Percentiles rank a stretch among this genome's conserved stretches.
phyloP scores from a whole-genome alignment of 176 grass and related monocot species.

The Saccharum spontaneum region DNA sequence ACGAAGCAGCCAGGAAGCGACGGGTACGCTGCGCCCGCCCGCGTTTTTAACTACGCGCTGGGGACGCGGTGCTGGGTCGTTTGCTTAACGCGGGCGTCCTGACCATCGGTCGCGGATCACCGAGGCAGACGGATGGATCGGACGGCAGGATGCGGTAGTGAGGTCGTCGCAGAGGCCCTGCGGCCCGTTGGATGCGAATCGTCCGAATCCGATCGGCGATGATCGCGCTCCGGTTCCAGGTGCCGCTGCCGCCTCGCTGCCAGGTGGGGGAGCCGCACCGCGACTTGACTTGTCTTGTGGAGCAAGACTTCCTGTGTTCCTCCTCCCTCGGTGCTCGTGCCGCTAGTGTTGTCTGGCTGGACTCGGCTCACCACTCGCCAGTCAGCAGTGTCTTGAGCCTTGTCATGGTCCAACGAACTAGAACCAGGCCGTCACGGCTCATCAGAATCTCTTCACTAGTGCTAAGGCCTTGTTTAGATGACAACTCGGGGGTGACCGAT shows the following conservation, averaged over 20 bases:
- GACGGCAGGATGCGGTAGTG: neutral
- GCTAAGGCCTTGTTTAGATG: too few species aligned
- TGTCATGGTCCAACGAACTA: neutral
- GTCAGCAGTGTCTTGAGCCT: neutral
- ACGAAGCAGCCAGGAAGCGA: neutral
- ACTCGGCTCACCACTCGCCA: neutral
- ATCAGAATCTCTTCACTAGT: neutral
- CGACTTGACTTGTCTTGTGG: neutral
- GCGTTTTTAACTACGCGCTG: slow-evolving; percentile 9
- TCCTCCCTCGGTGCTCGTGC: neutral
- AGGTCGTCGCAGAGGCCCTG: neutral
- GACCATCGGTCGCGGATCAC: neutral
- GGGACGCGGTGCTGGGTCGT: neutral
- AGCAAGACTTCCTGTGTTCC: neutral
- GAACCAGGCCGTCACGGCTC: neutral
- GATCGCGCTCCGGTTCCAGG: neutral
- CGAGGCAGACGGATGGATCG: neutral
- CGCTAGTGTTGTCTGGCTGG: neutral
- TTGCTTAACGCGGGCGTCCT: slow-evolving; percentile 46
- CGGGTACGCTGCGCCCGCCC: neutral
- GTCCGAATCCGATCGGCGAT: neutral
- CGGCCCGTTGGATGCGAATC: neutral
- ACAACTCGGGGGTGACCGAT: too few species aligned
- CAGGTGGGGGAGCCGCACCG: neutral
- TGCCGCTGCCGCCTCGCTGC: neutral